Conservation (phyloP, 2,329 filamentous ascomycete species). For the Botrytis fabae region DNA sequence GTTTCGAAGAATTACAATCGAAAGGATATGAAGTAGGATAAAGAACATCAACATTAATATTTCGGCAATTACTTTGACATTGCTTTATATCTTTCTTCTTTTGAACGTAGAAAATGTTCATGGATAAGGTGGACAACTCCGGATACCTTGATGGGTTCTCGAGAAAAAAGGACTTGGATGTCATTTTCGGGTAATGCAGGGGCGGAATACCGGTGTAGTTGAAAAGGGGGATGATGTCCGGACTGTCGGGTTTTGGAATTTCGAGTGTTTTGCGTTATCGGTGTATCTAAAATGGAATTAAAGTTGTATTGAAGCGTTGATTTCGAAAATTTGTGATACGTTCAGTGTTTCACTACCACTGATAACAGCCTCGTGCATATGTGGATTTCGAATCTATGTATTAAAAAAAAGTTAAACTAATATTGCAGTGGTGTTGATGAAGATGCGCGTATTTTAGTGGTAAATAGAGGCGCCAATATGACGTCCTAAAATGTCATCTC, state of each 20-base stretch:
- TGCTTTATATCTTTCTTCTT: slow-evolving; percentile 16
- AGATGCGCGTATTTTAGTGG: neutral
- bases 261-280: neutral
- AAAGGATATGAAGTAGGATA: slow-evolving; percentile 19
- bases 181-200: slow-evolving; percentile 20
- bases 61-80: slow-evolving; percentile 33
- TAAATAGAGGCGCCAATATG: neutral
- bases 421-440: neutral
- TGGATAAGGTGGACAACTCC: slow-evolving; percentile 16
- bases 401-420: too few relatives aligned
- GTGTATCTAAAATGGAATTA: neutral
- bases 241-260: neutral
- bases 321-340: neutral
- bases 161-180: neutral
- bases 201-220: slow-evolving; percentile 2
- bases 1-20: slow-evolving; percentile 12
- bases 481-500: neutral
- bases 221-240: neutral
- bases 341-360: neutral
- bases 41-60: slow-evolving; percentile 30
- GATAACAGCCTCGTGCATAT: neutral
- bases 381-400: neutral
- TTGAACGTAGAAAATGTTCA: slow-evolving; percentile 31
- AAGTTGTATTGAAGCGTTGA: neutral
- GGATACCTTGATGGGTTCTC: neutral